phyloP scores from a whole-genome alignment of 495 filamentous ascomycete genomes.

The Aspergillus cristatus region DNA sequence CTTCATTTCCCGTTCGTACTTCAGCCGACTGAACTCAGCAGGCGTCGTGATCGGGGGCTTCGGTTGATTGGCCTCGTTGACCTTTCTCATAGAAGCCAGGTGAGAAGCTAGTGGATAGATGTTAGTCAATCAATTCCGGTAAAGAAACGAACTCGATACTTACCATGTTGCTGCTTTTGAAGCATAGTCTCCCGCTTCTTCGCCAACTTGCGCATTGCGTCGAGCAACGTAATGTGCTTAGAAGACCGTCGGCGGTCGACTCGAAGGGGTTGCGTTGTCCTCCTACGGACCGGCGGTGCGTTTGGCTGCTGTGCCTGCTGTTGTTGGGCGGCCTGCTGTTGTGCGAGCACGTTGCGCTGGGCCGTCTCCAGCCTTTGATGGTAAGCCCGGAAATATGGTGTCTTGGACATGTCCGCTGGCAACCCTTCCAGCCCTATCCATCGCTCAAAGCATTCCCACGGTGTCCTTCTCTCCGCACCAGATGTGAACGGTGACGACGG shows the following conservation, averaged over 20 bases:
- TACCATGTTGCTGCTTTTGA: slow-evolving; percentile 81
- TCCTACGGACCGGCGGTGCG: slow-evolving; percentile 48
- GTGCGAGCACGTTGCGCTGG: slow-evolving; percentile 53
- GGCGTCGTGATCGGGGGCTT: slow-evolving; percentile 58
- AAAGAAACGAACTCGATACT: slow-evolving; percentile 8
- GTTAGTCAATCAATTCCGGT: slow-evolving; percentile 10
- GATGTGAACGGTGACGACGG: slow-evolving; percentile 69
- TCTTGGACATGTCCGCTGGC: slow-evolving; percentile 85
- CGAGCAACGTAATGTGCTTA: slow-evolving; percentile 77
- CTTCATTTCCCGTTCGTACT: slow-evolving; percentile 74
- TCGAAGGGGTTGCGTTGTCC: slow-evolving; percentile 61
- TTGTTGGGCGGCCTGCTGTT: slow-evolving; percentile 48
- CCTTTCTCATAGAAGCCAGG: slow-evolving; percentile 61
- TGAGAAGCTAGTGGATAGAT: slow-evolving; percentile 38
- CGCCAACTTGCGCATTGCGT: slow-evolving; percentile 89
- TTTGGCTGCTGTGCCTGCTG: slow-evolving; percentile 50
- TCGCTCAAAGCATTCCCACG: slow-evolving; percentile 98
- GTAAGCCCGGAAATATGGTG: slow-evolving; percentile 82
- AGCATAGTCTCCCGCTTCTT: slow-evolving; percentile 80
- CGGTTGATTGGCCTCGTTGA: slow-evolving; percentile 57
- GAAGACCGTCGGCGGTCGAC: slow-evolving; percentile 81
- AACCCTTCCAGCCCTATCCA: slow-evolving; percentile 87
- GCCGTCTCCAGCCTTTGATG: slow-evolving; percentile 72
- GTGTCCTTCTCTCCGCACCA: slow-evolving; percentile 80
- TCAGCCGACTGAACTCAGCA: slow-evolving; percentile 78